phyloP scores from a whole-genome alignment of 345 rosid species.

The Populus euphratica region DNA sequence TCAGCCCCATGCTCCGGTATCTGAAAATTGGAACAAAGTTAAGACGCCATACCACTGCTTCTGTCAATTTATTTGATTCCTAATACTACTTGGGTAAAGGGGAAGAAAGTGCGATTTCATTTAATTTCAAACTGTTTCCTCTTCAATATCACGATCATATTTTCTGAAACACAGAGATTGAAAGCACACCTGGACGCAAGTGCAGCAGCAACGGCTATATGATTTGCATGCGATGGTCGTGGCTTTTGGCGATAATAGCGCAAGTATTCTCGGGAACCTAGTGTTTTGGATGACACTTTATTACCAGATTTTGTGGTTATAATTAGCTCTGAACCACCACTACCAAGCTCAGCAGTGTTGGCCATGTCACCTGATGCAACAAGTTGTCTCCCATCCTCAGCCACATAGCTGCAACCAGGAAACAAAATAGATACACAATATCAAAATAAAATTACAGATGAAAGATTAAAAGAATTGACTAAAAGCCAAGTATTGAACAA shows the following conservation, averaged over 20 bases:
- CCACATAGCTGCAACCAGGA: slow-evolving; percentile 57
- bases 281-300: slow-evolving; percentile 48
- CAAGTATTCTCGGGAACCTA: slow-evolving; percentile 84
- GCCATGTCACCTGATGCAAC: slow-evolving; percentile 53
- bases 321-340: slow-evolving; percentile 81
- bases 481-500: not conserved
- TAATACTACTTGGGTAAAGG: not conserved
- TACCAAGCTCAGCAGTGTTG: slow-evolving; percentile 54
- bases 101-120: not conserved
- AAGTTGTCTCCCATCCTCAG: slow-evolving; percentile 71
- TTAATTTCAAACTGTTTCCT: not conserved
- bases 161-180: not conserved
- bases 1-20: slow-evolving; percentile 84
- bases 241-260: slow-evolving; percentile 93
- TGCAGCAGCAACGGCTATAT: slow-evolving; percentile 55
- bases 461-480: not conserved
- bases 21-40: slow-evolving; percentile 28
- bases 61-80: too few species aligned
- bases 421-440: not conserved
- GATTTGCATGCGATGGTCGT: slow-evolving; percentile 57
- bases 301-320: slow-evolving; percentile 54
- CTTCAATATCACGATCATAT: not conserved
- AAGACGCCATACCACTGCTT: not conserved
- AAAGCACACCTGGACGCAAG: slow-evolving; percentile 64
- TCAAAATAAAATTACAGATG: not conserved